Base-by-base conservation (phyloP, 192 early-diverging fungal species). In the Umbelopsis sp. region DNA sequence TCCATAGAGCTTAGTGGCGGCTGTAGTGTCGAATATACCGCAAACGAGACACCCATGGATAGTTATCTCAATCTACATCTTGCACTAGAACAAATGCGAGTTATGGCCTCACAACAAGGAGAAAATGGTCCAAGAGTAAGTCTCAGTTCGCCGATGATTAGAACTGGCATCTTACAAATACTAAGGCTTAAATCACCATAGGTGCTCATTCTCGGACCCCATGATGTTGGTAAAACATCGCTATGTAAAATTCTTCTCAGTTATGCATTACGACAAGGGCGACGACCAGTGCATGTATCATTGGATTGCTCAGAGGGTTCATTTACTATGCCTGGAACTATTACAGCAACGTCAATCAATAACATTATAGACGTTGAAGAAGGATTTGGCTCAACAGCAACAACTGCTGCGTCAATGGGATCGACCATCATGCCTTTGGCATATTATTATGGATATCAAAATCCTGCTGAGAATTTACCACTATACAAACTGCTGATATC, bases 11-110 rank as follows among this genome's bases (percentile, higher is more conserved):
- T 86, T 11, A 35, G 73, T 35, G 94, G 95, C 64, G 74, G 80
- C 20, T 91, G 87, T 72, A 84, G 87, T 23, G 91, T 92, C 3
- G 92, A 92, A 64, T 98, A 97, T 69, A 87, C 92, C 2, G 96
- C 94, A 0, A 93, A 87, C n/a, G 98, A 99, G 75, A 98, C 98
- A 4, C 95, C 96, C 13, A 98, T 99, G 98, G 79, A 82, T 30
- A 86, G 86, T 46, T 95, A 93, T 74, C 81, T 97, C 46, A 97
- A 97, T 71, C 83, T 91, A 2, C 98, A 99, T 72, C 74, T 93
- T 49, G 94, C 94, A 0, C 78, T 98, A 18, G 93, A 97, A 71
- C 91, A 94, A 71, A 71, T 87, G 21, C 86, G 96, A 20, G 75
- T 70, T 35, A 71, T 67, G 0, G 92, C 88, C 0, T 74, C 75